Evolutionary conservation across 2,329 filamentous ascomycete genomes (phyloP), one percentile per base, ranked within the genome.

Genomic region (Tolypocladium sp.): DNA sequence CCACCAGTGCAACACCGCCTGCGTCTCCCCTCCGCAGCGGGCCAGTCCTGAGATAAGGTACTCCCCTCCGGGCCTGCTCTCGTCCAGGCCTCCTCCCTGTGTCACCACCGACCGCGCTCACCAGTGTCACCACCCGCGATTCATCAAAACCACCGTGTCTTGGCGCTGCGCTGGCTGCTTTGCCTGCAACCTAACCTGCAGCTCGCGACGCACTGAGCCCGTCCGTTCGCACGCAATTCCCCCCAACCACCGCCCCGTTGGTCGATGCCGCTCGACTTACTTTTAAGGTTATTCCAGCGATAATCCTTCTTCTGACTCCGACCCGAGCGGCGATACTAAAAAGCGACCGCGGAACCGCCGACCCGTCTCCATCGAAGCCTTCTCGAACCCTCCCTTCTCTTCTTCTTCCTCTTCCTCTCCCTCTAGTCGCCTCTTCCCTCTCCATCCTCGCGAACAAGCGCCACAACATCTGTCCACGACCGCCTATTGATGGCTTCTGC

Each of bases 401-500:
- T 25, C 54, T 35, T 40, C 40, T n/a, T 42, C n/a, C 35, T n/a
- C 30, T 13, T 20, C 52, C 27, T 25, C 25, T 13, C 20, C 52
- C 22, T 22, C 35, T 9, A 4, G 7, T 40, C 55, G 15, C 30
- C 15, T 33, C 27, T 27, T 20, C n/a, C 27, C 49, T 8, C 6
- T 33, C 9, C 49, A 1, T n/a, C 20, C 2, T 22, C 30, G 30
- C 20, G 4, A 15, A 10, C 49, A 37, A 22, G 30, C n/a, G 12
- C 17, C 33, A 20, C 25, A 27, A 22, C 46, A 4, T n/a, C 17
- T 10, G 27, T 51, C 17, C 30, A 35, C 49, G 20, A 35, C 49
- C 30, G 49, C 30, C 51, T 27, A 40, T 60, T 61, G 60, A 76
- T 76, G 74, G 72, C 68, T 73, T 71, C 69, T 58, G 72, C 73